phyloP scores from a whole-genome alignment of 257 asterid species.

The Ilex aquifolium region DNA sequence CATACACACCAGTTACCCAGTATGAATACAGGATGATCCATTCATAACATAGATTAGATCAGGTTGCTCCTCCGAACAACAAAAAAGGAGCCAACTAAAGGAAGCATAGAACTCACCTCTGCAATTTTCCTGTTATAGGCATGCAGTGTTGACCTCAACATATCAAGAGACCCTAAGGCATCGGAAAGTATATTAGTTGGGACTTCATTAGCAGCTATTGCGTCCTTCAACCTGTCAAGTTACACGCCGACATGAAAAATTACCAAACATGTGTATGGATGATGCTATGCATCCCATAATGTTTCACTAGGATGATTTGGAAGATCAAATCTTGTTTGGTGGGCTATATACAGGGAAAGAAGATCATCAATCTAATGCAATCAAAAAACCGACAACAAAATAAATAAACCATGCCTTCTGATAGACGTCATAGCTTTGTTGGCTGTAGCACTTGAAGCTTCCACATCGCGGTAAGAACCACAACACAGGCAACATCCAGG shows the following conservation, averaged over 20 bases:
- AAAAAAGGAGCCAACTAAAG: too few relatives aligned
- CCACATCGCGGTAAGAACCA: constrained; percentile 49
- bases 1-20: too few relatives aligned
- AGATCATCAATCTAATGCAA: too few relatives aligned
- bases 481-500: constrained; percentile 66
- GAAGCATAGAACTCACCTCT: constrained; percentile 40
- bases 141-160: constrained; percentile 42
- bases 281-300: too few relatives aligned
- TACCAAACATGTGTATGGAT: too few relatives aligned
- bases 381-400: not conserved
- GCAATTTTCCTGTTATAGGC: constrained; percentile 82
- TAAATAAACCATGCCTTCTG: constrained; percentile 39
- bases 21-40: too few relatives aligned
- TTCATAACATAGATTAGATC: too few relatives aligned
- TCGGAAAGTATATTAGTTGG: constrained; percentile 25
- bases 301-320: too few relatives aligned
- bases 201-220: constrained; percentile 38
- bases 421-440: constrained; percentile 38
- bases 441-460: constrained; percentile 39
- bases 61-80: too few relatives aligned
- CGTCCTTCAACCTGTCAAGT: constrained; percentile 61
- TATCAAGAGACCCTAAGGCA: constrained; percentile 36
- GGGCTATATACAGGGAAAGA: too few relatives aligned
- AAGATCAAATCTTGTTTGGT: too few relatives aligned
- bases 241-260: constrained; percentile 9